A percentile compares a stretch with the other conserved stretches of the same genome.
phyloP scores from a whole-genome alignment of 495 filamentous ascomycete genomes.

The Tetracladium setigerum region DNA sequence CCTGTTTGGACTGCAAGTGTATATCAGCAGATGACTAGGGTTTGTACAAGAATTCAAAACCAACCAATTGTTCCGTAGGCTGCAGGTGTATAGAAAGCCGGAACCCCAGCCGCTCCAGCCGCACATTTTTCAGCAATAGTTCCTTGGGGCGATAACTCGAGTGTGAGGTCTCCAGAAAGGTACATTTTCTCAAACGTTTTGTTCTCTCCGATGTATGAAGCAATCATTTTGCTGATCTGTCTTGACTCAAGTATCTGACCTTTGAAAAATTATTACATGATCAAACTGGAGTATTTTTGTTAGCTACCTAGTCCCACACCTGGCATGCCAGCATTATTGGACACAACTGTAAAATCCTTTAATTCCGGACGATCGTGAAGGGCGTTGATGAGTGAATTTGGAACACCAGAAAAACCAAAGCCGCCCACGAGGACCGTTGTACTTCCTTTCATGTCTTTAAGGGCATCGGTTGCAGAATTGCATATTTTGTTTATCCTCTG shows the following conservation, averaged over 20 bases:
- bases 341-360: constrained; percentile 15
- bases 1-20: constrained; percentile 11
- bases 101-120: constrained; percentile 12
- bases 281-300: neutral
- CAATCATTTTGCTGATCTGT: constrained; percentile 16
- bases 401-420: constrained; percentile 13
- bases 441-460: constrained; percentile 13
- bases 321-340: constrained; percentile 14
- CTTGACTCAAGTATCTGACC: constrained; percentile 11
- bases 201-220: constrained; percentile 13
- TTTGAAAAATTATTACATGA: neutral
- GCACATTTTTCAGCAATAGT: constrained; percentile 17
- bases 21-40: neutral
- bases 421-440: constrained; percentile 8
- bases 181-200: constrained; percentile 18
- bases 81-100: constrained; percentile 16
- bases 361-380: constrained; percentile 7
- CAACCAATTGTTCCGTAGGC: constrained; percentile 18
- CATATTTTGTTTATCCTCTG: constrained; percentile 15
- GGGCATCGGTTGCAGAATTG: constrained; percentile 9
- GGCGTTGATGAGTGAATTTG: constrained; percentile 10
- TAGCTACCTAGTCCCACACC: constrained; percentile 9
- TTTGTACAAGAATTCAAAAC: neutral
- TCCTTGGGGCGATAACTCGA: constrained; percentile 17
- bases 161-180: constrained; percentile 8